phyloP scores from a whole-genome alignment of 108 stramenopile species.

The Conticribra weissflogii region DNA sequence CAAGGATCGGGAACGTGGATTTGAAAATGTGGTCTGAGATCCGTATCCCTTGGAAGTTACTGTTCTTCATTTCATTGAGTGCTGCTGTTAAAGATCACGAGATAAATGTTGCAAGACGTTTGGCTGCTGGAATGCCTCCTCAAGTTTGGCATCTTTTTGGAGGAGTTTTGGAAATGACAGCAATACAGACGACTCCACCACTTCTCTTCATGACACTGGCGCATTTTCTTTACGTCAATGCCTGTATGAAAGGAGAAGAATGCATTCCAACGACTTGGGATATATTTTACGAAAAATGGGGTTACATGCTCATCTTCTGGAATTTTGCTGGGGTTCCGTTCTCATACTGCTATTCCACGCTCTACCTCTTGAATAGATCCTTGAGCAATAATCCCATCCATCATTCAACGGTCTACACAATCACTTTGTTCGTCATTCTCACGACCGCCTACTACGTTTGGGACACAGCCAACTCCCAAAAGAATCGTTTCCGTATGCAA shows the following conservation, averaged over 20 bases:
- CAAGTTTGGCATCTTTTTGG: conserved; percentile 36
- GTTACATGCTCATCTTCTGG: conserved; percentile 74
- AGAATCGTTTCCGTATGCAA: conserved; percentile 62
- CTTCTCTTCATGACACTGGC: conserved; percentile 62
- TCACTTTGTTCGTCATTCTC: conserved; percentile 35
- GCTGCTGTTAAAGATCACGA: conserved; percentile 58
- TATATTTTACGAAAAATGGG: conserved; percentile 71
- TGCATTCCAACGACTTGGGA: conserved; percentile 73
- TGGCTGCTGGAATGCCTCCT: conserved; percentile 29
- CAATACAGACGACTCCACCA: conserved; percentile 41
- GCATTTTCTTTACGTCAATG: conserved; percentile 60
- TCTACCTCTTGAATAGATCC: conserved; percentile 46
- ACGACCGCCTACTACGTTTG: conserved; percentile 61
- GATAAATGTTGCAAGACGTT: conserved; percentile 23
- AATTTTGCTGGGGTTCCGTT: conserved; percentile 70
- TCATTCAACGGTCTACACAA: conserved; percentile 22
- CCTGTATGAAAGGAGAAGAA: conserved; percentile 72
- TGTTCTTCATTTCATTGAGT: conserved; percentile 49
- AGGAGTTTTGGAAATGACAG: conserved; percentile 38
- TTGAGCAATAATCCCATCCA: conserved; percentile 33
- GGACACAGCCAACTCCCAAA: conserved; percentile 68
- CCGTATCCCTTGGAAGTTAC: conserved; percentile 59
- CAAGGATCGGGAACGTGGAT: conserved; percentile 55
- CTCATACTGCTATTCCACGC: conserved; percentile 54
- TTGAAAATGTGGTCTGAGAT: conserved; percentile 65